phyloP scores from a whole-genome alignment of 1,139 yeast species.

The Candida tropicalis region DNA sequence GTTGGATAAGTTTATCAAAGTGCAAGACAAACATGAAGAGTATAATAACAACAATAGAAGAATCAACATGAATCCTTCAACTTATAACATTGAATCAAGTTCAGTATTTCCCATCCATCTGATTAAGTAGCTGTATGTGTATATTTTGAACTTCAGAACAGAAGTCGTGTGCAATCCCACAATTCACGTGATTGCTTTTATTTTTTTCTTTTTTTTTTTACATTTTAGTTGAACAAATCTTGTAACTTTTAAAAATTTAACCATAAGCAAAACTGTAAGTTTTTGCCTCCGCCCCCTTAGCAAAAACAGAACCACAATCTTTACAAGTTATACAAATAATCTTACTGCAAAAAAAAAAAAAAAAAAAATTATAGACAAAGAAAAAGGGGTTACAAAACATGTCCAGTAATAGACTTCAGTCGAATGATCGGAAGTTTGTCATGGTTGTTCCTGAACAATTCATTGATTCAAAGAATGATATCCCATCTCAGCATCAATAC shows the following conservation, averaged over 20 bases:
- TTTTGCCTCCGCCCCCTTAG: no score
- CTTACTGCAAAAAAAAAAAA: slow-evolving; percentile 2
- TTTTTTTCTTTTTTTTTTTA: slow-evolving; percentile 2
- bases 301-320: background rate
- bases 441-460: slow-evolving; percentile 8
- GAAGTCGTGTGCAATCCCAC: background rate
- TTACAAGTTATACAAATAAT: slow-evolving; percentile 5
- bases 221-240: slow-evolving; percentile 3
- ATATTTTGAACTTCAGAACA: no score
- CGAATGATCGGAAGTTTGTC: slow-evolving; percentile 3
- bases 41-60: slow-evolving; percentile 5
- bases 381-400: background rate
- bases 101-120: slow-evolving; percentile 4
- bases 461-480: slow-evolving; percentile 1
- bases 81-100: slow-evolving; percentile 3
- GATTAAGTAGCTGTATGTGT: no score
- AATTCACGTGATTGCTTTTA: background rate
- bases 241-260: slow-evolving; percentile 5
- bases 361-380: background rate
- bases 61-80: slow-evolving; percentile 2
- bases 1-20: slow-evolving; percentile 60
- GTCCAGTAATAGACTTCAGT: background rate
- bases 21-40: slow-evolving; percentile 59
- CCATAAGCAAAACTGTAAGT: slow-evolving; percentile 5
- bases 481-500: slow-evolving; percentile 2